Evolutionary conservation across 2,329 filamentous ascomycete genomes (phyloP).

Genomic region (Trichophaea hybrida): DNA sequence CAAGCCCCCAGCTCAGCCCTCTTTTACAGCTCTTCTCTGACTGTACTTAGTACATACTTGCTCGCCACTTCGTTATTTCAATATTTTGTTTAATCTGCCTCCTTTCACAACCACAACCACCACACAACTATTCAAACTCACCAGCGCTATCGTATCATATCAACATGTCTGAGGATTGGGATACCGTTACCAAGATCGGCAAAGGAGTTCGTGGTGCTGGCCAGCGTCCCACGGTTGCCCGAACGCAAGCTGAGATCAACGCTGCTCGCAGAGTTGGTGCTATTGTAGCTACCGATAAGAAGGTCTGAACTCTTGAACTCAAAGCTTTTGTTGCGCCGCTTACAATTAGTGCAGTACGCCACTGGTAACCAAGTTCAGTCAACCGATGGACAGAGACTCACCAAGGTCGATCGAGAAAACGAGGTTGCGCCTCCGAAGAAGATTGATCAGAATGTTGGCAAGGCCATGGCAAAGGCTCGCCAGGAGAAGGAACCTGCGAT

Average conservation of each 20-base stretch:
- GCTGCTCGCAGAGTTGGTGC: constrained; percentile 70
- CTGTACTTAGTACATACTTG: not conserved
- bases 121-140: not conserved
- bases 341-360: constrained; percentile 13
- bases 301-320: constrained; percentile 32
- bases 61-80: not conserved
- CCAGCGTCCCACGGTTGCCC: constrained; percentile 74
- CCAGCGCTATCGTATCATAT: not conserved
- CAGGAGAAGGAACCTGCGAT: constrained; percentile 79
- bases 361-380: constrained; percentile 40
- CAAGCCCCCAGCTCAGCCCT: not conserved
- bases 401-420: constrained; percentile 93
- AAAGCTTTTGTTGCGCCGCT: constrained; percentile 6
- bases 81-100: not conserved
- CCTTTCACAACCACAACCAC: not conserved
- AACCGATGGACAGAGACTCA: constrained; percentile 80
- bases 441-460: constrained; percentile 63
- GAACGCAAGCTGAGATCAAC: constrained; percentile 67
- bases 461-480: constrained; percentile 67
- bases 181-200: constrained; percentile 81
- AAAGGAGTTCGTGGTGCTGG: constrained; percentile 56
- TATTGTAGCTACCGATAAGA: constrained; percentile 82
- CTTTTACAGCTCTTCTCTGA: not conserved
- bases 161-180: constrained; percentile 67
- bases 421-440: constrained; percentile 97